Evolutionary conservation across 2,329 filamentous ascomycete genomes (phyloP), one percentile per base, ranked within the genome.

Genomic region (Fusarium concolor): DNA sequence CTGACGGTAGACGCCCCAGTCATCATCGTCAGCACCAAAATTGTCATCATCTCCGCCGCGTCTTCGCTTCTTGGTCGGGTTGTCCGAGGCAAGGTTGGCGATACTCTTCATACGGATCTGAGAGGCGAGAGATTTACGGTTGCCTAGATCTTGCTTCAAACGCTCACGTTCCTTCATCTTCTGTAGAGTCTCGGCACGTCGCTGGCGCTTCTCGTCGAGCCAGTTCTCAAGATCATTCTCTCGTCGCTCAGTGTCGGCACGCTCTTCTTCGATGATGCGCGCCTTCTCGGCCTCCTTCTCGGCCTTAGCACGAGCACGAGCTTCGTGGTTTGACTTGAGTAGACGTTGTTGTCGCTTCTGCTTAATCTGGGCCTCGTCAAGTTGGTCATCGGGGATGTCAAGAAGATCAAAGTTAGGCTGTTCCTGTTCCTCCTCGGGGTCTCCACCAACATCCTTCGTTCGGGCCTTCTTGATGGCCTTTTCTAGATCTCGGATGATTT

Each of bases 61-160:
- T 15, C 93, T 86, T 57, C 95, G 88, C 79, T 97, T 96, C 78
- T 94, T 94, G 68, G 86, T 83, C 1, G 95, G 94, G 8, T 88
- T 90, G 78, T 99, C 96, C 0, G 95, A 94, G 5, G 96, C 96
- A 2, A 99, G 89, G 75, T 97, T 97, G 62, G 96, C 96, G 60
- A 99, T 94, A 50, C 91, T 95, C 82, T 98, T 98, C 96, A 99
- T 99, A 67, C 96, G 92, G 81, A 97, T 96, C 79, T 98, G 95
- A 58, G 92, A 96, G 10, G 96, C 96, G 20, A 97, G 89, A 0
- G 94, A 97, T 79, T 99, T 99, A 76, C 96, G 92, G 80, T 98
- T 98, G 57, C 95, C 94, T 2, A 97, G 87, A 76, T 99, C 96
- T 42, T 94, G 93, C 81, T 97, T 97, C 64, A 97, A 87, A 18